Evolutionary conservation across 176 grass and related monocot genomes (phyloP).

Genomic region (Oryza coarctata): DNA sequence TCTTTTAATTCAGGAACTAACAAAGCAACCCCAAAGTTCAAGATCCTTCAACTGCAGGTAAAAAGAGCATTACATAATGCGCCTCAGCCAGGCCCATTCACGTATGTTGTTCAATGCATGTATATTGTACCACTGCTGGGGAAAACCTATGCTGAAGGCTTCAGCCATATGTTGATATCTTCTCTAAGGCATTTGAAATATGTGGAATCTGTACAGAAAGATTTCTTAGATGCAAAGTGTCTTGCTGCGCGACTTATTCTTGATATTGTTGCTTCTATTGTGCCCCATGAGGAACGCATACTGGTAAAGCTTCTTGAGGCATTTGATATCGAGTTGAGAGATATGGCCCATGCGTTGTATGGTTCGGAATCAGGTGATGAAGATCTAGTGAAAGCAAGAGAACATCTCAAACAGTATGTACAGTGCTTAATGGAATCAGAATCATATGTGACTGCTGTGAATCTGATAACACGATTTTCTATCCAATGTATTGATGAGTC

Average conservation of each 20-base stretch:
- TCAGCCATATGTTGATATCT: constrained; percentile 88
- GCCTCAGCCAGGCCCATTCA: constrained; percentile 90
- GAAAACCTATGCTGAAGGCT: constrained; percentile 68
- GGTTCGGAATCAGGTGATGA: constrained; percentile 51
- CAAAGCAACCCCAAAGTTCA: constrained; percentile 89
- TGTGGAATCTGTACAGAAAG: constrained; percentile 43
- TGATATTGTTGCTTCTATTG: constrained; percentile 61
- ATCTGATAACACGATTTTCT: constrained; percentile 65
- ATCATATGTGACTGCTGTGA: constrained; percentile 69
- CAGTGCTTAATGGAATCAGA: constrained; percentile 58
- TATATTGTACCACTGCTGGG: constrained; percentile 83
- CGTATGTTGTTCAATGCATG: constrained; percentile 85
- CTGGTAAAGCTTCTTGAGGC: constrained; percentile 79
- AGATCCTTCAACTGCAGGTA: constrained; percentile 68
- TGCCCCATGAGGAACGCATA: constrained; percentile 78
- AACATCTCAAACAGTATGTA: constrained; percentile 50
- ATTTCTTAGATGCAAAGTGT: constrained; percentile 79
- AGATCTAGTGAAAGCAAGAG: constrained; percentile 45
- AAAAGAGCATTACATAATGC: constrained; percentile 63
- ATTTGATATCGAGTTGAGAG: constrained; percentile 77
- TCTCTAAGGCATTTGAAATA: constrained; percentile 70
- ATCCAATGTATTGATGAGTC: constrained; percentile 60
- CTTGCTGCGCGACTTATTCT: constrained; percentile 61
- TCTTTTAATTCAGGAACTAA: constrained; percentile 55
- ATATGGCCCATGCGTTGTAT: constrained; percentile 61